Base-by-base conservation (phyloP, 2,329 filamentous ascomycete species). In the Aspergillus sp. region DNA sequence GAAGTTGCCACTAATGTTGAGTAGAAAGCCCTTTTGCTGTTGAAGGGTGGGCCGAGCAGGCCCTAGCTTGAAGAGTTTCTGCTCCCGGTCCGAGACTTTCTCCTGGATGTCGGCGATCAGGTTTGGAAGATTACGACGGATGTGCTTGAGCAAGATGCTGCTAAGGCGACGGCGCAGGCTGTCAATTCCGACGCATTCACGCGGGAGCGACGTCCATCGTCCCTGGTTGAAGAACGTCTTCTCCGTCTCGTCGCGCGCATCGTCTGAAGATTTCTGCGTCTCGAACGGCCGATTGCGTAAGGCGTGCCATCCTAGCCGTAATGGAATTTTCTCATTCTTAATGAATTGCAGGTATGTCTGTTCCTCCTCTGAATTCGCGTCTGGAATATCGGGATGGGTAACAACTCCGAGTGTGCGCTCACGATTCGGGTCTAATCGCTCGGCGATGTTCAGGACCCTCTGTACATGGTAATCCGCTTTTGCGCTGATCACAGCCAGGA, bases 401-500 rank as follows among this genome's bases (percentile, higher is more conserved):
- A 72, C 60, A 16, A 72, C 57, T 1, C 63, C 67, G 0, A 72
- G 41, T 1, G 56, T 61, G 4, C 62, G 52, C 28, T 49, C 37
- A 12, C 52, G 44, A 1, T 39, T 19, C 2, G 34, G 37, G 33
- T 64, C 61, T 34, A 51, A 53, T 8, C 37, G 44, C 12, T 59
- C 55, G 2, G 61, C 65, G 8, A 64, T 67, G 8, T 69, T 61
- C 0, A 74, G 55, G 4, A 82, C 68, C 7, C 66, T 58, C 44
- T 83, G 78, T 19, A 75, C 71, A 4, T 71, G 71, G 41, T 67
- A 62, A 26, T 75, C 64, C 10, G 59, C 57, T 22, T 61, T 67
- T 1, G 71, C 71, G 0, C 66, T 60, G 1, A 76, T 53, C 0
- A 76, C 62, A 0, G 72, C 69, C 0, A 80, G 54, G 1, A 79